Evolutionary conservation across 768 basidiomycete species (phyloP).

Genomic region (Podaxis mareebaensis): DNA sequence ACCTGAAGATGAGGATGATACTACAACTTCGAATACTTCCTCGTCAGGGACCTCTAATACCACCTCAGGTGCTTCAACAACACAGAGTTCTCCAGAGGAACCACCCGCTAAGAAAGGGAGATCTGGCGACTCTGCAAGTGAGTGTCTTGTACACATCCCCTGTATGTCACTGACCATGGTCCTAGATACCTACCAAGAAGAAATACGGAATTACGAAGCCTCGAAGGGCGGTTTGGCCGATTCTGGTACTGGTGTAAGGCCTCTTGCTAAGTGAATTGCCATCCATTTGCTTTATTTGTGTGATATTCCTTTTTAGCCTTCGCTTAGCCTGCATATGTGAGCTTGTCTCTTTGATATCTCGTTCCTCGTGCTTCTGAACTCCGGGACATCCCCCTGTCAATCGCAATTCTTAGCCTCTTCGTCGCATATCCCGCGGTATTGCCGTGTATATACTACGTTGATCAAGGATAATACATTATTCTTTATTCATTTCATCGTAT

Average conservation of each 20-base stretch:
- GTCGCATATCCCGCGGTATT: too few species aligned
- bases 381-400: too few species aligned
- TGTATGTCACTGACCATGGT: neutral
- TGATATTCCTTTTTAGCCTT: neutral
- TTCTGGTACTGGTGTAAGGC: constrained; percentile 31
- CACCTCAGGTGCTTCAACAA: constrained; percentile 15
- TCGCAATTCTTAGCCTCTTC: too few species aligned
- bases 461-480: too few species aligned
- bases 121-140: neutral
- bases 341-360: neutral
- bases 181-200: constrained; percentile 27
- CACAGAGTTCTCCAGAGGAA: neutral
- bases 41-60: constrained; percentile 15
- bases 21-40: constrained; percentile 15
- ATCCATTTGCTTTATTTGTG: neutral
- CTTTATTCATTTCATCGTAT: too few species aligned
- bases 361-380: neutral
- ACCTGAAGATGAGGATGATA: constrained; percentile 20
- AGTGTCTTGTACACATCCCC: neutral
- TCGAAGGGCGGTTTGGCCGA: constrained; percentile 26
- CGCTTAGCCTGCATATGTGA: neutral
- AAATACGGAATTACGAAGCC: constrained; percentile 23
- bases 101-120: constrained; percentile 8
- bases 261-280: constrained; percentile 27
- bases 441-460: too few species aligned